Base-by-base conservation (phyloP, 1,139 yeast species). In the Candida sanyaensis region DNA sequence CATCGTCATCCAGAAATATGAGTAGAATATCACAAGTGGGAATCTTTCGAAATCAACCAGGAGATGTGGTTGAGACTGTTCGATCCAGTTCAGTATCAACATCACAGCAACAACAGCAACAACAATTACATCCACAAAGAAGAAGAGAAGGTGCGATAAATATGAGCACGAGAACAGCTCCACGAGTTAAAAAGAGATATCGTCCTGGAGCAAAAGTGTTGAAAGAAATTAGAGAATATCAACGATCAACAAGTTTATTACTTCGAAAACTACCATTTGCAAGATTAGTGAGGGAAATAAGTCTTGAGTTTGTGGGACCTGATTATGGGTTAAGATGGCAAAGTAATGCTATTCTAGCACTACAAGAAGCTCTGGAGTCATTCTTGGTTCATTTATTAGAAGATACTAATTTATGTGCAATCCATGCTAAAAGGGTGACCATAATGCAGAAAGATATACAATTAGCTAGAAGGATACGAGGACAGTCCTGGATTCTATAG, bases 311-410 rank as follows among this genome's bases (percentile, higher is more conserved):
- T 51, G 78, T 79, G 33, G 84, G 84, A 0, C 64, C 68, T 9
- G 83, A 81, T 41, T 78, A 81, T 50, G 84, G 84, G 13, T 71
- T 88, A 45, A 78, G 95, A 60, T 92, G 97, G 97, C 97, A 92
- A 62, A 82, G 91, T 21, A 83, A 87, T 59, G 98, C 97, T 0
- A 78, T 92, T 12, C 62, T 88, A 61, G 97, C 97, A 2, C 70
- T 92, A 33, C 98, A 92, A 61, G 98, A 92, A 61, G 97, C 97
- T 0, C 82, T 93, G 38, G 97, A 91, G 63, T 96, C 97, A 2
- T 92, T 85, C 59, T 68, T 92, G 55, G 89, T 91, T 9, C 92
- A 91, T 51, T 68, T 92, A 46, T 77, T 92, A 54, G 97, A 92
- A 63, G 97, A 92, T 63, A 91, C 97, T 7, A 91, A 91, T 59